Evolutionary conservation across 257 asterid species (phyloP).

Genomic region (Solanum phureja): DNA sequence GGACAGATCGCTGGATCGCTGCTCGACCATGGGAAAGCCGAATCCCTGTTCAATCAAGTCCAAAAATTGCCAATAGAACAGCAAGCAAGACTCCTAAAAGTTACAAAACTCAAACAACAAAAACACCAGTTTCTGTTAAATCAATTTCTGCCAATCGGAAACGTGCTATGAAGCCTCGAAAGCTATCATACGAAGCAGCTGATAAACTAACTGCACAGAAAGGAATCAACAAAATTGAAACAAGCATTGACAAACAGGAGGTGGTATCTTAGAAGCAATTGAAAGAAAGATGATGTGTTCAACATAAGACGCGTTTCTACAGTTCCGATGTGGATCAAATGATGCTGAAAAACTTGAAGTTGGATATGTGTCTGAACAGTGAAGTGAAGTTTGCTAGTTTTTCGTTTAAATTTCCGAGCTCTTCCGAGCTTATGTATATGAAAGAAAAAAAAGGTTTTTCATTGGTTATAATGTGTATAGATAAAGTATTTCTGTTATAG

Average conservation of each 20-base stretch:
- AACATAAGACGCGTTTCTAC: neutral
- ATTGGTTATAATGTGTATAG: neutral
- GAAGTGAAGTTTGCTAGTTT: neutral
- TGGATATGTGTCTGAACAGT: neutral
- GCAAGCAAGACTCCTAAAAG: conserved; percentile 17
- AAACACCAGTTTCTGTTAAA: neutral
- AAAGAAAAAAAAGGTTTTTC: neutral
- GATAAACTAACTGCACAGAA: conserved; percentile 23
- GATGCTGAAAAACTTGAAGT: neutral
- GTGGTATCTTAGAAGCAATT: neutral
- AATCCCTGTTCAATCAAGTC: conserved; percentile 31
- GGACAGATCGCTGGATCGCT: conserved; percentile 94
- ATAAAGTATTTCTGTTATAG: neutral
- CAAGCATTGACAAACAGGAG: neutral
- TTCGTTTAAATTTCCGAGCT: neutral
- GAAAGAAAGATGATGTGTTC: neutral
- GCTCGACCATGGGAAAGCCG: conserved; percentile 97
- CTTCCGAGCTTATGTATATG: neutral
- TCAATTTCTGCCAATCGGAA: conserved; percentile 41
- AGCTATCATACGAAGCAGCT: conserved; percentile 28
- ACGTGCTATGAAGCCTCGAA: conserved; percentile 20
- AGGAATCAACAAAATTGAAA: conserved; percentile 19
- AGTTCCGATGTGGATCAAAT: neutral
- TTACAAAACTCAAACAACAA: neutral
- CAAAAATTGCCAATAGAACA: conserved; percentile 27